These are phyloP conservation scores for Lasiodiplodia gonubiensis DNA, from an alignment of 2,329 filamentous ascomycete genomes.

Conservation along the genomic window DNA sequence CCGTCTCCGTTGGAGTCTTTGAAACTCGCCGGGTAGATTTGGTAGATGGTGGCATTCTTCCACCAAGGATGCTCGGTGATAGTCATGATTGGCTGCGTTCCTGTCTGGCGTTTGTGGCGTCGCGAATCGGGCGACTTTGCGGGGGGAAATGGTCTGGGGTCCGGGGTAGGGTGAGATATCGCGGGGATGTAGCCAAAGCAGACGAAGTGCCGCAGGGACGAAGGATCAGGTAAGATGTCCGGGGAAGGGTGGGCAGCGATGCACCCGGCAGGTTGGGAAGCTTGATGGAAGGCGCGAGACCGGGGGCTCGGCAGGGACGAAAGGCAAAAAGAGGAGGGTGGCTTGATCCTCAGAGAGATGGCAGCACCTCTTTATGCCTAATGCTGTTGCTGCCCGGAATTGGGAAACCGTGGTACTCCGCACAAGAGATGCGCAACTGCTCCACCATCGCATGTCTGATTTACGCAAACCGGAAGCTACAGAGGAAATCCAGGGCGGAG, in stretches of 20 bases:
- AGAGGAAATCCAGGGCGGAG: slow-evolving; percentile 7
- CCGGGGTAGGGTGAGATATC: neutral
- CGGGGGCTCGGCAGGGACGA: neutral
- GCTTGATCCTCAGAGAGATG: neutral
- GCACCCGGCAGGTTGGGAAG: neutral
- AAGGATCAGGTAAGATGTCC: neutral
- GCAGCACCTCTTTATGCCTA: slow-evolving; percentile 3
- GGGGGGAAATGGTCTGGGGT: slow-evolving; percentile 5
- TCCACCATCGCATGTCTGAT: neutral
- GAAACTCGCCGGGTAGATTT: slow-evolving; percentile 68
- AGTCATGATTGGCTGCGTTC: neutral
- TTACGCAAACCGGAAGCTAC: neutral
- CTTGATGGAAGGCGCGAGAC: neutral
- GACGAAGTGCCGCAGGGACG: neutral
- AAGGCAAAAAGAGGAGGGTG: neutral
- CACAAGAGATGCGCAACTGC: neutral
- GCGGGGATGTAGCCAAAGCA: neutral
- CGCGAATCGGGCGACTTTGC: slow-evolving; percentile 3
- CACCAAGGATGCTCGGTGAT: slow-evolving; percentile 53
- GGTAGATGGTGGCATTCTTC: slow-evolving; percentile 57
- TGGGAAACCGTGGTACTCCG: neutral
- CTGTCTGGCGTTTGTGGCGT: too few relatives aligned
- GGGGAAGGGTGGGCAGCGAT: neutral
- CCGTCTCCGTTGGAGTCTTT: slow-evolving; percentile 64
- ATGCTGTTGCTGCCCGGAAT: slow-evolving; percentile 1